Evolutionary conservation across 192 early-diverging fungal genomes (phyloP).

Genomic region (Funneliformis mosseae): DNA sequence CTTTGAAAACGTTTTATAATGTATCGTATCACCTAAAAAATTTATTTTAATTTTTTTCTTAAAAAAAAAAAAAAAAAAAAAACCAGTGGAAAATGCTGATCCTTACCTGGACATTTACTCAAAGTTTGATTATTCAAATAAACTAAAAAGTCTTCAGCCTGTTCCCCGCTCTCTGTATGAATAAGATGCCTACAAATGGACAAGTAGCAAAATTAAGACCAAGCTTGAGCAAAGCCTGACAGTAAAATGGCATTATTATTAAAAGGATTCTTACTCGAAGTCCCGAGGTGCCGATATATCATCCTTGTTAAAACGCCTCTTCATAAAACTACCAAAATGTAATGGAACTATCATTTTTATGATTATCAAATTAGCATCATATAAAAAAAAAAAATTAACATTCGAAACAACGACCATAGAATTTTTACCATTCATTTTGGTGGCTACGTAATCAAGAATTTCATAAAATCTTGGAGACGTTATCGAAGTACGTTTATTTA

Average conservation of each 20-base stretch:
- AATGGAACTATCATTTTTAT: slow-evolving; percentile 9
- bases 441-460: slow-evolving; percentile 34
- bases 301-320: slow-evolving; percentile 28
- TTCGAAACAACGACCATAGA: neutral
- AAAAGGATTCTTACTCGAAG: slow-evolving; percentile 19
- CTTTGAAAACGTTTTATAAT: neutral
- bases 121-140: slow-evolving; percentile 41
- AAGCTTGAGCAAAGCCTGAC: neutral
- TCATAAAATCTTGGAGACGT: slow-evolving; percentile 32
- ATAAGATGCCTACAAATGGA: slow-evolving; percentile 37
- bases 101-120: slow-evolving; percentile 48
- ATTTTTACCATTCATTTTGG: slow-evolving; percentile 22
- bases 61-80: no score
- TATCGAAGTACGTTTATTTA: slow-evolving; percentile 15
- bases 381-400: neutral
- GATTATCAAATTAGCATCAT: neutral
- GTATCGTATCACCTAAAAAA: neutral
- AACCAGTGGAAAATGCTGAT: neutral
- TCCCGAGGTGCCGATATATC: slow-evolving; percentile 8
- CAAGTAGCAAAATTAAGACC: neutral
- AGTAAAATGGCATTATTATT: neutral
- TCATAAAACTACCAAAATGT: slow-evolving; percentile 35
- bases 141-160: slow-evolving; percentile 44
- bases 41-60: neutral
- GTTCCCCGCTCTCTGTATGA: slow-evolving; percentile 44